A percentile compares a stretch with the other conserved stretches of the same genome.
These are phyloP conservation scores for Lasiosphaeriaceae sp. DNA, from an alignment of 495 filamentous ascomycete species.

Conservation along the genomic window DNA sequence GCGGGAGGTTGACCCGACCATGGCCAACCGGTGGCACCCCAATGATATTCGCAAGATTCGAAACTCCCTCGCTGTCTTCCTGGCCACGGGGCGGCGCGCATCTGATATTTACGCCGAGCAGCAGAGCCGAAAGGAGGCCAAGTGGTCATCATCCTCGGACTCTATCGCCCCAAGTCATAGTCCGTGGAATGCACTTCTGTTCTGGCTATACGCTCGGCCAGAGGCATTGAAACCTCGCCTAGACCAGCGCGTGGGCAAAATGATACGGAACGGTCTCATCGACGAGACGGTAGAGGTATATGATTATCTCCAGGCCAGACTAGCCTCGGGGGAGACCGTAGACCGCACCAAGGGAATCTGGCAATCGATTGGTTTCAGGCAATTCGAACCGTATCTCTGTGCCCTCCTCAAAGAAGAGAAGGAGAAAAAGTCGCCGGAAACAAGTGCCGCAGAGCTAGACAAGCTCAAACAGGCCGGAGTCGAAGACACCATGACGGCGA, in stretches of 20 bases:
- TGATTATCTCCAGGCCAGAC: constrained; percentile 44
- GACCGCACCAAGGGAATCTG: constrained; percentile 82
- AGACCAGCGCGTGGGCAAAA: constrained; percentile 71
- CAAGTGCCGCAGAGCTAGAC: constrained; percentile 29
- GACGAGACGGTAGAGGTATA: constrained; percentile 62
- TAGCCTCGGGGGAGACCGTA: constrained; percentile 48
- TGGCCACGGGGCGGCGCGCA: constrained; percentile 70
- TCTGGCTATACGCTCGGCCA: constrained; percentile 80
- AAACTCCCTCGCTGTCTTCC: constrained; percentile 84
- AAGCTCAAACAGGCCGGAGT: constrained; percentile 34
- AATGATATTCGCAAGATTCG: constrained; percentile 86
- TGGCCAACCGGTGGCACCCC: constrained; percentile 92
- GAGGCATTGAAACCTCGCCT: constrained; percentile 65
- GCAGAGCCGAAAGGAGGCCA: constrained; percentile 29
- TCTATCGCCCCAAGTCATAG: constrained; percentile 4
- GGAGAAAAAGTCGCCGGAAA: constrained; percentile 19
- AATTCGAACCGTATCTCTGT: constrained; percentile 68
- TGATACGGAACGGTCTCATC: constrained; percentile 71
- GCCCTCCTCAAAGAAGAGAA: no score
- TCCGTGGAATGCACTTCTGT: constrained; percentile 67
- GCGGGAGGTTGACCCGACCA: constrained; percentile 75
- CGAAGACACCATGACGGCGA: constrained; percentile 66
- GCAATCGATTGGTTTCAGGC: constrained; percentile 94
- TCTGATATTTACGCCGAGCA: constrained; percentile 89
- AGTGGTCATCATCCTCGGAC: constrained; percentile 13